phyloP scores from a whole-genome alignment of 2,329 filamentous ascomycete genomes.

The Colletotrichum sp. region DNA sequence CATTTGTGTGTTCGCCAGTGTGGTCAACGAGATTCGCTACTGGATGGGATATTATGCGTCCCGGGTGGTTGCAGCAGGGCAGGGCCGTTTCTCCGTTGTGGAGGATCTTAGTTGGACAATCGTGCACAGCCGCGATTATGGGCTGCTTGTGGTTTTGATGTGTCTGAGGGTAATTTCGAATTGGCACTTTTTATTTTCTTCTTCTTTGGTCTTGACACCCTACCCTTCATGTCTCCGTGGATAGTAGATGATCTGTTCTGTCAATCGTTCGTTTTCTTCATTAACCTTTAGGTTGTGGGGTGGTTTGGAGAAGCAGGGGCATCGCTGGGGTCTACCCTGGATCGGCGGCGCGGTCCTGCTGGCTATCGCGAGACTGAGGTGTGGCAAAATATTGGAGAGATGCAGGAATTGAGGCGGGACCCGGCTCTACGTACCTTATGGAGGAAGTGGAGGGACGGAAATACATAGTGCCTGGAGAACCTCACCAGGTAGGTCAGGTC shows the following conservation, averaged over 20 bases:
- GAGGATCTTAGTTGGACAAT: background rate
- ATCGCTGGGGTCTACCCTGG: background rate
- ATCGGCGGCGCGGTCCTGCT: constrained; percentile 15
- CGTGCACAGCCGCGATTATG: background rate
- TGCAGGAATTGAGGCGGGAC: background rate
- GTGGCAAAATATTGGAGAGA: background rate
- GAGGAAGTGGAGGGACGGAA: background rate
- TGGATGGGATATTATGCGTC: background rate
- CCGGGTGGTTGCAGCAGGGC: background rate
- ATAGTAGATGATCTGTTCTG: background rate
- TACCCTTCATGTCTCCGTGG: background rate
- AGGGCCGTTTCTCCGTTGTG: background rate
- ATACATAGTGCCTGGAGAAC: background rate
- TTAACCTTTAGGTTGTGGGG: background rate
- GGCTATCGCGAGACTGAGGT: background rate
- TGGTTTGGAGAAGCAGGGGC: background rate
- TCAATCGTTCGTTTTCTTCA: background rate
- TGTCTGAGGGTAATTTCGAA: background rate
- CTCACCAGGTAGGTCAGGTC: background rate
- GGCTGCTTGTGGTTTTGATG: background rate
- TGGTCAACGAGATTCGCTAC: background rate
- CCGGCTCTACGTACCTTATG: too few species aligned
- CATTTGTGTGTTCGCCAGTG: background rate
- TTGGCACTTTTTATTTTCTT: background rate
- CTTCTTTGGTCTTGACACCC: background rate